These are phyloP conservation scores for Mycosphaerella sp. DNA, from an alignment of 2,329 filamentous ascomycete species.

Conservation along the genomic window DNA sequence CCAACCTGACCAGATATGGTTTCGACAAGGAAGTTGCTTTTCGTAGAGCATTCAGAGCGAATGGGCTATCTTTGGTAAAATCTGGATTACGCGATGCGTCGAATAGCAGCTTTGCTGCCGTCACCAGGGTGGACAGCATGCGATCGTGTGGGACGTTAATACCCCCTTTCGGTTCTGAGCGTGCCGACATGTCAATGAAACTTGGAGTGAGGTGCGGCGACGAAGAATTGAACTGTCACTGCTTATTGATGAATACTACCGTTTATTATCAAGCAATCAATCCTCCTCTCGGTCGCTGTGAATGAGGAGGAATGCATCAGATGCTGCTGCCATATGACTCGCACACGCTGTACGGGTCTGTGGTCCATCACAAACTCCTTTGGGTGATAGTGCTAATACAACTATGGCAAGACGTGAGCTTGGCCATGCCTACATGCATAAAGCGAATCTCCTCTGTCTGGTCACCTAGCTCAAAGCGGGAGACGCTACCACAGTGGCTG, in stretches of 20 bases:
- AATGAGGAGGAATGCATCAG: neutral
- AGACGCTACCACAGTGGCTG: neutral
- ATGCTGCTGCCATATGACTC: neutral
- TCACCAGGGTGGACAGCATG: neutral
- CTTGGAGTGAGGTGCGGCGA: neutral
- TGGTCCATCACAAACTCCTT: neutral
- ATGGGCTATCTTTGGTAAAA: neutral
- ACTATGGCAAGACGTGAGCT: neutral
- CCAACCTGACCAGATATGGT: conserved; percentile 1
- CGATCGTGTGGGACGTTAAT: neutral
- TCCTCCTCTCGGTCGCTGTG: neutral
- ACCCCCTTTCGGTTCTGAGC: neutral
- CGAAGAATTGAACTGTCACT: neutral
- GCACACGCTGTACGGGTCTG: neutral
- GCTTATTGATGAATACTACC: neutral
- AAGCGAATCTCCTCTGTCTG: neutral
- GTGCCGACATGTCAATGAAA: neutral
- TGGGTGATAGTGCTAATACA: neutral
- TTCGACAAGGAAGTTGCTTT: conserved; percentile 2
- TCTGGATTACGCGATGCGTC: conserved; percentile 1
- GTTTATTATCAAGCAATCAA: neutral
- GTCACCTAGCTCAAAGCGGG: neutral
- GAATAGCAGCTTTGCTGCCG: conserved; percentile 1
- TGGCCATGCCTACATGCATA: neutral
- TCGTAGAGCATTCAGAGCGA: conserved; percentile 4